Percentiles rank a stretch among this genome's conserved stretches.
phyloP scores from a whole-genome alignment of 1,139 yeast species.

The Kodamaea sp. region DNA sequence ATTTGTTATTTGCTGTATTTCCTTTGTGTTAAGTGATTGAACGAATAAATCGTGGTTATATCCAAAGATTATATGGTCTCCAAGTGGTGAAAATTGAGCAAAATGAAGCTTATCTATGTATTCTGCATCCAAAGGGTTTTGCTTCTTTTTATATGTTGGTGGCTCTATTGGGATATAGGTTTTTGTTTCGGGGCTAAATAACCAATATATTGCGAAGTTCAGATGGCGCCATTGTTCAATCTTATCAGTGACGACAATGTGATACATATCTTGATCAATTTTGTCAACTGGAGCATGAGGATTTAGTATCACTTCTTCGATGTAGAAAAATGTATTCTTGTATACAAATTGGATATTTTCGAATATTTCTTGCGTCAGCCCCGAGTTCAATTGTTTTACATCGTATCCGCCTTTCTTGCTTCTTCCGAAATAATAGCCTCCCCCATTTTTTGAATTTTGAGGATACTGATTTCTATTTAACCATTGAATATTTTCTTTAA shows the following conservation, averaged over 20 bases:
- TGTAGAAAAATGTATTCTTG: constrained; percentile 31
- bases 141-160: constrained; percentile 2
- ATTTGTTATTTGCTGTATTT: constrained; percentile 47
- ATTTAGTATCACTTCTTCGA: constrained; percentile 29
- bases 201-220: constrained; percentile 61
- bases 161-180: constrained; percentile 40
- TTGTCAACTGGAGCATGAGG: constrained; percentile 32
- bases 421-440: constrained; percentile 32
- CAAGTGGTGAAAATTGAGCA: constrained; percentile 75
- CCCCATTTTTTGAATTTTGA: constrained; percentile 9
- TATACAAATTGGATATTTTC: constrained; percentile 28
- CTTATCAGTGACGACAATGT: constrained; percentile 34
- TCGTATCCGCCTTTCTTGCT: constrained; percentile 15
- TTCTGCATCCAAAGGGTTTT: constrained; percentile 6
- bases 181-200: constrained; percentile 27
- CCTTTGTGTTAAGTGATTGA: constrained; percentile 27
- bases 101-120: constrained; percentile 38
- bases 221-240: constrained; percentile 70
- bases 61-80: constrained; percentile 64
- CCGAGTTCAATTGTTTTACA: constrained; percentile 22
- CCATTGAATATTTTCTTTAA: constrained; percentile 26
- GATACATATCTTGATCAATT: constrained; percentile 17
- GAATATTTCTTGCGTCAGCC: constrained; percentile 18
- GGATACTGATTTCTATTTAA: constrained; percentile 32
- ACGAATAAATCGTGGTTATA: constrained; percentile 60